Evolutionary conservation across 1,284 basidiomycete species (phyloP).

Genomic region (Mycosarcoma mackinlayi): DNA sequence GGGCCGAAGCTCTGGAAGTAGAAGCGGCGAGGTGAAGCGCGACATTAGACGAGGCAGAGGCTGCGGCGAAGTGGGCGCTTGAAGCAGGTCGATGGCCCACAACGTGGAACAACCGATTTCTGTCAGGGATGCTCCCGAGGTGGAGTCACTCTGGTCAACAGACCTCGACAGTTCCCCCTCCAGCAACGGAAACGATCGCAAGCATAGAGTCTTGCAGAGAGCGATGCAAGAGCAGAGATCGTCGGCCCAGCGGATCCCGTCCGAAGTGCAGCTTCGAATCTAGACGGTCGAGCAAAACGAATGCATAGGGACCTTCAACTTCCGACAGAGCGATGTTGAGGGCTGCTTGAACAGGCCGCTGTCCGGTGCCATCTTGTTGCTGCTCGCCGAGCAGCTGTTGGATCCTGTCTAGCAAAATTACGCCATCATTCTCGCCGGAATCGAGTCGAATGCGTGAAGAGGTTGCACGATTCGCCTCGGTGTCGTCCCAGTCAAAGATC

Average conservation of each 20-base stretch:
- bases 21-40: constrained; percentile 14
- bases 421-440: constrained; percentile 49
- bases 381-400: constrained; percentile 8
- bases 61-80: constrained; percentile 2
- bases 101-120: constrained; percentile 76
- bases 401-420: constrained; percentile 39
- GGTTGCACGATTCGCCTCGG: constrained; percentile 1
- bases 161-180: constrained; percentile 68
- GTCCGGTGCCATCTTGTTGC: not conserved
- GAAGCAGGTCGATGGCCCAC: constrained; percentile 72
- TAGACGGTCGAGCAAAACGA: constrained; percentile 51
- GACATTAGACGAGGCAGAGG: constrained; percentile 7
- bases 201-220: constrained; percentile 74
- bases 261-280: constrained; percentile 76
- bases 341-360: not conserved
- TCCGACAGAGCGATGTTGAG: constrained; percentile 24
- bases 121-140: constrained; percentile 70
- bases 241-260: constrained; percentile 88
- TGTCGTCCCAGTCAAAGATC: constrained; percentile 51
- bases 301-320: constrained; percentile 63
- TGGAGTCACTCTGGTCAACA: constrained; percentile 62
- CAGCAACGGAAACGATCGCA: constrained; percentile 77
- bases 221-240: constrained; percentile 78
- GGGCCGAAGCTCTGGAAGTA: constrained; percentile 28
- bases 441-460: constrained; percentile 19